A percentile compares a stretch with the other conserved stretches of the same genome.
Evolutionary conservation across 2,329 filamentous ascomycete species (phyloP).

Genomic region (Aphanocladium album): DNA sequence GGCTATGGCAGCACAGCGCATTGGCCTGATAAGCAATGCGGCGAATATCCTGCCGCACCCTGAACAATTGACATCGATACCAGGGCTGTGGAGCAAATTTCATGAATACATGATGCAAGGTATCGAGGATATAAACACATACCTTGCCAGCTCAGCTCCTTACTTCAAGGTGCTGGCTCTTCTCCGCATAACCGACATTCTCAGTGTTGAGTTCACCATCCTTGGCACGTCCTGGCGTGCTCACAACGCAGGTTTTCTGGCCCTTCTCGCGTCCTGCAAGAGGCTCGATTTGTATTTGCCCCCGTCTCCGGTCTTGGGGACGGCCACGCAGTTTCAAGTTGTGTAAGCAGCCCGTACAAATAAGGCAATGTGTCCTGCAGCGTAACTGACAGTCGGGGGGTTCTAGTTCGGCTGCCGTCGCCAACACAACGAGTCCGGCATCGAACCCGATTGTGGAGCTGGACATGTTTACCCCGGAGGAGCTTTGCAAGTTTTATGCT

Average conservation of each 20-base stretch:
- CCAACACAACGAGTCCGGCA: constrained; percentile 4
- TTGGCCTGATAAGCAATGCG: not conserved
- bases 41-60: not conserved
- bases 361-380: not conserved
- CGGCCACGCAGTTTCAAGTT: not conserved
- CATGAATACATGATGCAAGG: not conserved
- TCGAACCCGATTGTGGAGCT: not conserved
- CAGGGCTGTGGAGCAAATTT: not conserved
- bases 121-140: not conserved
- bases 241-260: not conserved
- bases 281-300: not conserved
- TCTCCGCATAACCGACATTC: constrained; percentile 1
- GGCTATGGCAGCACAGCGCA: constrained; percentile 1
- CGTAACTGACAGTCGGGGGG: not conserved
- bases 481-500: not conserved
- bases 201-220: not conserved
- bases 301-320: not conserved
- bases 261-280: not conserved
- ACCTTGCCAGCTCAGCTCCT: not conserved
- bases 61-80: not conserved
- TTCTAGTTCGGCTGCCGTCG: not conserved
- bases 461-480: not conserved
- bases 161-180: not conserved
- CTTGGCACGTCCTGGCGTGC: constrained; percentile 2
- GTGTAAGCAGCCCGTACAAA: not conserved